phyloP scores from a whole-genome alignment of 192 early-diverging fungal genomes.

The Entomortierella chlamydospora region DNA sequence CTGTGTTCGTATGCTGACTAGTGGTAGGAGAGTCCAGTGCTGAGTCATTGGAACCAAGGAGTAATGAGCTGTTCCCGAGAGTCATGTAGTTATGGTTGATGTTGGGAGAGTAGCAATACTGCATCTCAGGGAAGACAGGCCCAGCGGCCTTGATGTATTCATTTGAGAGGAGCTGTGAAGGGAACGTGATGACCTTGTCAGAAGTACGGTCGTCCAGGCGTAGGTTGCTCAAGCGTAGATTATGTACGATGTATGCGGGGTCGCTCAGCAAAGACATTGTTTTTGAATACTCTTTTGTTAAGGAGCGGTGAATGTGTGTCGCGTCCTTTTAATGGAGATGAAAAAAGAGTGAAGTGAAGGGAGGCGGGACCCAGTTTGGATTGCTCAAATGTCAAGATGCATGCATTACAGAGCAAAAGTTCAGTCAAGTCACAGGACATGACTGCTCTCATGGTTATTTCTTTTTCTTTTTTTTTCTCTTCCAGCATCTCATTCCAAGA shows the following conservation, averaged over 20 bases:
- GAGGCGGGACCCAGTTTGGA: neutral
- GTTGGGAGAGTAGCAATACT: conserved; percentile 67
- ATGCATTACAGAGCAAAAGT: neutral
- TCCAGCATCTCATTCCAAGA: neutral
- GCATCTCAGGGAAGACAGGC: conserved; percentile 69
- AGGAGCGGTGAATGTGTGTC: neutral
- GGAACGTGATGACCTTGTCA: conserved; percentile 80
- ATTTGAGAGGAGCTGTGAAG: conserved; percentile 64
- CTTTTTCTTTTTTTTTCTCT: neutral
- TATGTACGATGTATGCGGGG: conserved; percentile 79
- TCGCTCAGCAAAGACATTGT: conserved; percentile 78
- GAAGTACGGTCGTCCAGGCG: conserved; percentile 76
- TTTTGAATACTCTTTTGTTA: neutral
- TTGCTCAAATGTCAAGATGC: neutral
- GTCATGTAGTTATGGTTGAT: conserved; percentile 53
- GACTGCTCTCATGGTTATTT: too few relatives aligned
- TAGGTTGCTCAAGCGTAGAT: conserved; percentile 80
- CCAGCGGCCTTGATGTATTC: conserved; percentile 71
- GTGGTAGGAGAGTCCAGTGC: conserved; percentile 3
- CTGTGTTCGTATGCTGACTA: conserved; percentile 15
- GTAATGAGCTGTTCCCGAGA: conserved; percentile 26
- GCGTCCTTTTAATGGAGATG: neutral
- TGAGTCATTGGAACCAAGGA: conserved; percentile 11
- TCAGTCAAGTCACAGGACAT: too few relatives aligned
- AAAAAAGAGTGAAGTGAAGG: neutral